Conservation (phyloP, 768 basidiomycete species). For the Floccularia luteovirens region DNA sequence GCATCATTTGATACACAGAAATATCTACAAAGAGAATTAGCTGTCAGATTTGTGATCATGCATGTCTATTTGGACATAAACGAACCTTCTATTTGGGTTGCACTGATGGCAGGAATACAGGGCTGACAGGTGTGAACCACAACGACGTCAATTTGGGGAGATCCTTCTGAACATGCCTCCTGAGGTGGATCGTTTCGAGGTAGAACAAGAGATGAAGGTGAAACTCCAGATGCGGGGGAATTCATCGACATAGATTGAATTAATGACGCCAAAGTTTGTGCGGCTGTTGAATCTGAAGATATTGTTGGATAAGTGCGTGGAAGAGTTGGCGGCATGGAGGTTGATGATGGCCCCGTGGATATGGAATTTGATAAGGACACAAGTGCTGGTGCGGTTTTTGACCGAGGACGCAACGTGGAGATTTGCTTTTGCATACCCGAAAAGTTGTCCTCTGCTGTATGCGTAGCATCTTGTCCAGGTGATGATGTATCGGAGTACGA, state of each 20-base stretch:
- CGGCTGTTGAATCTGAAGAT: conserved; percentile 11
- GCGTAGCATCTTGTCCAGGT: conserved; percentile 7
- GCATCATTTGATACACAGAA: conserved; percentile 64
- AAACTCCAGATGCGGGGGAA: conserved; percentile 18
- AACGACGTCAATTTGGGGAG: conserved; percentile 26
- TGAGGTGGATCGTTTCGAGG: conserved; percentile 31
- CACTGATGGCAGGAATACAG: conserved; percentile 53
- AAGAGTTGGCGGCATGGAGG: conserved; percentile 11
- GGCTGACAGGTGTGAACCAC: conserved; percentile 62
- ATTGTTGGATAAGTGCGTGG: conserved; percentile 14
- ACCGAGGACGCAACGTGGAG: conserved; percentile 27
- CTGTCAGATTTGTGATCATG: conserved; percentile 1
- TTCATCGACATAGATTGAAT: conserved; percentile 34
- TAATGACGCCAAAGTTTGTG: conserved; percentile 26
- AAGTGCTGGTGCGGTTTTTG: conserved; percentile 26
- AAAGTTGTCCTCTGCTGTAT: conserved; percentile 6
- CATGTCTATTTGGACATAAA: conserved; percentile 1
- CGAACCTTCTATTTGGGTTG: conserved; percentile 66
- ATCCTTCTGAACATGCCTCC: conserved; percentile 25
- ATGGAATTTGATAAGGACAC: conserved; percentile 7
- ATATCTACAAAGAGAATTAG: conserved; percentile 38
- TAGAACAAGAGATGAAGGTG: conserved; percentile 21
- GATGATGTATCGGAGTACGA: conserved; percentile 17
- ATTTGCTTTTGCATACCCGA: conserved; percentile 7
- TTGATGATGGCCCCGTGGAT: conserved; percentile 8